Base-by-base conservation (phyloP, 2,329 filamentous ascomycete species). In the Cercospora citrullina region DNA sequence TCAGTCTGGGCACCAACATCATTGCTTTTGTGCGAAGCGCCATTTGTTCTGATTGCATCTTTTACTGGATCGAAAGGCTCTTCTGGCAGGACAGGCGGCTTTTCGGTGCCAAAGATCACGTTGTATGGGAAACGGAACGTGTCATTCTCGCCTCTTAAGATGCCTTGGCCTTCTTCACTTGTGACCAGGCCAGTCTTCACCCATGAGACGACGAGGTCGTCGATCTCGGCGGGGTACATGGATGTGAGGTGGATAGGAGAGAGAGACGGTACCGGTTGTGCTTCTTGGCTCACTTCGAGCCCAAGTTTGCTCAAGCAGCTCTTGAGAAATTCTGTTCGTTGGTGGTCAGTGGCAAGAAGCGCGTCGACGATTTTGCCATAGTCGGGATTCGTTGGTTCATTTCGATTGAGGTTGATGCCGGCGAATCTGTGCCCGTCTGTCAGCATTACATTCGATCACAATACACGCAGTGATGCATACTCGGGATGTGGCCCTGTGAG, bases 401-500 rank as follows among this genome's bases (percentile, higher is more conserved):
- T 88, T 6, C 85, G 87, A 69, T 89, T 85, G 6, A 98, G 85
- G 75, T 96, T 97, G 55, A 84, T 87, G 1, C 91, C 87, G 3
- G 93, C 90, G 77, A 98, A 98, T 78, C 93, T 96, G 72, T 9
- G 2, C 45, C 1, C 48, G 5, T 9, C 21, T 65, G 9, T 71
- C 70, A 75, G 73, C 64, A 9, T 14, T 48, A 4, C 9, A 6
- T 33, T 2, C 12, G 16, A 45, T 18, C 12, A 10, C 6, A 16
- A 31, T 2, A 14, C 60, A 58, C 9, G 12, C 14, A 62, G 26
- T n/a, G 18, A 36, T 10, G 81, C 87, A 77, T 83, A 96, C 92
- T 99, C 95, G 62, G 94, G 94, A 84, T 99, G 95, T 45, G 93
- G 92, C 0, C 94, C 93, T 0, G 91, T 96, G 18, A 99, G 80